phyloP scores from a whole-genome alignment of 495 filamentous ascomycete species.

The Aspergillus sparsus region DNA sequence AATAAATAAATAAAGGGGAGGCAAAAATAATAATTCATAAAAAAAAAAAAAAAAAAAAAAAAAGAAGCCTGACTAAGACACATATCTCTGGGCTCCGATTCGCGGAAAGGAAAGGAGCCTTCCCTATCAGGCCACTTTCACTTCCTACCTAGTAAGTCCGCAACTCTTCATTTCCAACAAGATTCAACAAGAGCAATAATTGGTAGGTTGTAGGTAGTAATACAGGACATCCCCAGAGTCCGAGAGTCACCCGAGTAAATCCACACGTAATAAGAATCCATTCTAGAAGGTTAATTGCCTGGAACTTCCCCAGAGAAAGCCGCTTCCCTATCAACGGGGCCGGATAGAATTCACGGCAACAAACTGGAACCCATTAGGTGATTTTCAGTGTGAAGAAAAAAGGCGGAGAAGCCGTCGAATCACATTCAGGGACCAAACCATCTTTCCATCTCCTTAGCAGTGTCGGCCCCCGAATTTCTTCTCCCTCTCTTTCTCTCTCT shows the following conservation, averaged over 20 bases:
- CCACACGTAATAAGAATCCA: background rate
- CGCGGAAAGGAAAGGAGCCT: conserved; percentile 4
- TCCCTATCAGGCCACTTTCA: conserved; percentile 15
- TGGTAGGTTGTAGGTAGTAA: too few relatives aligned
- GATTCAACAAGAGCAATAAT: too few relatives aligned
- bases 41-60: background rate
- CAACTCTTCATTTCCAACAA: background rate
- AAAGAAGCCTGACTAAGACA: conserved; percentile 11
- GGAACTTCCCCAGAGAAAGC: background rate
- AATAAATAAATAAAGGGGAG: background rate
- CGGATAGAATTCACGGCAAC: conserved; percentile 34
- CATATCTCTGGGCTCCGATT: conserved; percentile 16
- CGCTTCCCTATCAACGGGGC: background rate
- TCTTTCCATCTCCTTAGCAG: background rate
- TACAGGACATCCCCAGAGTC: background rate
- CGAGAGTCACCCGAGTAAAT: background rate
- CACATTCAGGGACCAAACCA: conserved; percentile 12
- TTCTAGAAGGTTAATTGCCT: background rate
- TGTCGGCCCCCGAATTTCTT: conserved; percentile 7
- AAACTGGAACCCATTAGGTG: background rate
- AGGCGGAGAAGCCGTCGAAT: conserved; percentile 18
- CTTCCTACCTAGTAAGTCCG: background rate
- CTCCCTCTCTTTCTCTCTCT: conserved; percentile 11
- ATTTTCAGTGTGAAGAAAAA: conserved; percentile 2
- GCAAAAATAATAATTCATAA: background rate